Percentiles rank a stretch among this genome's conserved stretches.
Evolutionary conservation across 495 filamentous ascomycete genomes (phyloP).

Genomic region (Neurospora sp.): DNA sequence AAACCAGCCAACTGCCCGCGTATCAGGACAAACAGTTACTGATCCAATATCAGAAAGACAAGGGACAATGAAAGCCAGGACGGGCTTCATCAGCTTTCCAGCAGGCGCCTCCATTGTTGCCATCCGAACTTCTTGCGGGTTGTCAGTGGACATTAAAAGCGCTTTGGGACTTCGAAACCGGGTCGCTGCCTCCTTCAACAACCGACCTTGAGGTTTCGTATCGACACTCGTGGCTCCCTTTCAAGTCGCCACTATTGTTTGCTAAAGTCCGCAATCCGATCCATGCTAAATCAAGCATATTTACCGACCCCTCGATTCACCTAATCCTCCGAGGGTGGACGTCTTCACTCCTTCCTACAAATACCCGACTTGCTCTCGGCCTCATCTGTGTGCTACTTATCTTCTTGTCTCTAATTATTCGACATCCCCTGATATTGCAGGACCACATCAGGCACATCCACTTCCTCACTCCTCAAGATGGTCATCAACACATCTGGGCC

Average conservation of each 20-base stretch:
- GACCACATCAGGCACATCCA: not conserved
- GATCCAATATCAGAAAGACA: not conserved
- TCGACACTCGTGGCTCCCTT: not conserved
- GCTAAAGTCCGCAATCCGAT: not conserved
- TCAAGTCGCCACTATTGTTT: not conserved
- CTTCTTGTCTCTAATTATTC: not conserved
- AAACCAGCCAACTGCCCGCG: not conserved
- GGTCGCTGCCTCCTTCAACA: not conserved
- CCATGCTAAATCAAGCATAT: not conserved
- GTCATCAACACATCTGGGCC: constrained; percentile 8
- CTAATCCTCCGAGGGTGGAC: not conserved
- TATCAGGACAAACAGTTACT: not conserved
- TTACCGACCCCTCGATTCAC: not conserved
- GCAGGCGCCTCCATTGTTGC: not conserved
- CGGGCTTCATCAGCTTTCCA: not conserved
- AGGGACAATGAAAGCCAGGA: not conserved
- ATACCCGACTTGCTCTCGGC: not conserved
- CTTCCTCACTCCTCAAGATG: constrained; percentile 2
- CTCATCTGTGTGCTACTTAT: not conserved
- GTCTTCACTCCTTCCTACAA: not conserved
- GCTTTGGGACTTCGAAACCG: not conserved
- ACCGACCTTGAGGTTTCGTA: not conserved
- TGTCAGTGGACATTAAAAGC: not conserved
- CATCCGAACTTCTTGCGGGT: not conserved
- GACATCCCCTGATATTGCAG: not conserved